Conservation (phyloP, 768 basidiomycete genomes). For the Cantharellus anzutake region DNA sequence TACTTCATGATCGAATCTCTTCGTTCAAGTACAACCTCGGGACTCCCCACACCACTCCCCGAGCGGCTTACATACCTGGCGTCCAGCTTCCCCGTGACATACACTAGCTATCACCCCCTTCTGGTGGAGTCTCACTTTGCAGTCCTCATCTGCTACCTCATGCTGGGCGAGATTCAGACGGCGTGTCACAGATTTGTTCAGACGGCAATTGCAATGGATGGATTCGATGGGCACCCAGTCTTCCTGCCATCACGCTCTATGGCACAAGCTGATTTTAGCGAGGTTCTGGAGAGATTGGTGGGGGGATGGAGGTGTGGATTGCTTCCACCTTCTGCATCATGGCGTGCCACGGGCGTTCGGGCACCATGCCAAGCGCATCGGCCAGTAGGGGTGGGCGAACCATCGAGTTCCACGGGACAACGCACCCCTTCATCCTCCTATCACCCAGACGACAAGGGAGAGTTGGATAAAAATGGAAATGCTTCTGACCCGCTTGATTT, state of each 20-base stretch:
- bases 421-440: background rate
- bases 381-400: background rate
- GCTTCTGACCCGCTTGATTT: background rate
- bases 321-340: constrained; percentile 20
- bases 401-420: background rate
- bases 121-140: constrained; percentile 77
- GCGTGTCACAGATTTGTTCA: constrained; percentile 47
- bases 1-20: constrained; percentile 48
- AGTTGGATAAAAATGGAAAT: background rate
- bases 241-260: constrained; percentile 76
- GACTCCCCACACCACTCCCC: background rate
- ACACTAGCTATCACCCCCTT: constrained; percentile 81
- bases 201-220: constrained; percentile 51
- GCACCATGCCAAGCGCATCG: background rate
- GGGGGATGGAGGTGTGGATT: constrained; percentile 49
- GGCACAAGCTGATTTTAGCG: constrained; percentile 79
- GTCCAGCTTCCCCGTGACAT: constrained; percentile 27
- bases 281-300: constrained; percentile 65
- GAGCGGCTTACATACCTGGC: constrained; percentile 19
- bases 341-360: background rate
- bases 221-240: constrained; percentile 74
- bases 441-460: background rate
- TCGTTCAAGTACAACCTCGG: constrained; percentile 29
- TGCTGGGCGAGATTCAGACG: constrained; percentile 54
- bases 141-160: constrained; percentile 50